phyloP scores from a whole-genome alignment of 1,284 basidiomycete genomes.

The Cutaneotrichosporon mucoides region DNA sequence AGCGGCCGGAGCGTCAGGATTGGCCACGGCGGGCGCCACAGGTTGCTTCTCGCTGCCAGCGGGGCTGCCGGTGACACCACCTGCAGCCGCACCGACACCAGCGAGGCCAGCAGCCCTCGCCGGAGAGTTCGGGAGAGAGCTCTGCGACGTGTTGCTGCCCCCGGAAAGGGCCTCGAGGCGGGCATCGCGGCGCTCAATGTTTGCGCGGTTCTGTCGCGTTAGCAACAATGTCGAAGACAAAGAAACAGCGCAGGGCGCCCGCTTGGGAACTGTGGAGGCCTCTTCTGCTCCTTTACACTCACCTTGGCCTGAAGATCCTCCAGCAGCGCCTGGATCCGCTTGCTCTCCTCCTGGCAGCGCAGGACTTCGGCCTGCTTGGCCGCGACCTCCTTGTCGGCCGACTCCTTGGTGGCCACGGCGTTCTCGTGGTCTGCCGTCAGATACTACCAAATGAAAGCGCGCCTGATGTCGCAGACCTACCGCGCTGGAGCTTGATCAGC shows the following conservation, averaged over 20 bases:
- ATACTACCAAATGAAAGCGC: too few relatives aligned
- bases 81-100: background rate
- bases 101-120: background rate
- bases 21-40: background rate
- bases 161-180: conserved; percentile 19
- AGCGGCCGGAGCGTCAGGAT: background rate
- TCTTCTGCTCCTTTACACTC: conserved; percentile 1
- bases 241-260: too few relatives aligned
- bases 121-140: background rate
- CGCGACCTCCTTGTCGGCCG: conserved; percentile 24
- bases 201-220: background rate
- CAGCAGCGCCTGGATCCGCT: conserved; percentile 28
- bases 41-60: background rate
- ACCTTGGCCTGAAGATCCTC: conserved; percentile 27
- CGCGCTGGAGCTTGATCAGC: conserved; percentile 31
- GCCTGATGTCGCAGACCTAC: conserved; percentile 19
- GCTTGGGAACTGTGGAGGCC: too few relatives aligned
- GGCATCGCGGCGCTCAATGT: background rate
- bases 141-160: conserved; percentile 1
- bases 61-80: background rate
- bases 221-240: background rate
- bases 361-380: conserved; percentile 23
- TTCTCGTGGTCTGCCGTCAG: conserved; percentile 28
- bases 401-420: conserved; percentile 25
- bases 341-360: conserved; percentile 22